Evolutionary conservation across 2,329 filamentous ascomycete genomes (phyloP), one percentile per base, ranked within the genome.

Genomic region (Aschersonia sp.): DNA sequence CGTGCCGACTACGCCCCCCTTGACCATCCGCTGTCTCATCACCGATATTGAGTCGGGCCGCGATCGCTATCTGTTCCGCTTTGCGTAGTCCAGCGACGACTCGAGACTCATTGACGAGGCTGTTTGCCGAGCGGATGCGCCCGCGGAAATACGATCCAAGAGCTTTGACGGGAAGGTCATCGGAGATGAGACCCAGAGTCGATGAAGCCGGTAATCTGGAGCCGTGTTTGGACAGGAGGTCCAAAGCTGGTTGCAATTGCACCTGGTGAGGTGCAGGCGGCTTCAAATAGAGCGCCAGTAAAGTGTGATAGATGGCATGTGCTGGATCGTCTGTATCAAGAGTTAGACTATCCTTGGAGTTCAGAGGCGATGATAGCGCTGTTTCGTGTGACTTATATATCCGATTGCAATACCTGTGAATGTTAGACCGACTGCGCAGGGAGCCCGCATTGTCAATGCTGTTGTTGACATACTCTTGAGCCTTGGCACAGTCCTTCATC

Each of bases 61-160:
- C 86, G 5, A 84, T 80, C 40, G 80, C 78, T n/a, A 91, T 80
- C 30, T 87, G 80, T 59, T 89, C 81, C 35, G 87, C 84, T 58
- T 84, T 86, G 43, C 87, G 75, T 54, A 98, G 67, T 1, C 81
- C 81, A 2, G 84, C 78, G 2, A 89, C 78, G 31, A 98, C 81
- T 31, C 85, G 79, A 32, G 83, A 80, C 63, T 92, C 83, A 56
- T 89, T 91, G 51, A 92, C 75, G 1, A 85, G 74, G 30, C 82
- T 85, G 57, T 89, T 96, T 47, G 88, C 88, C 9, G 83, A 81
- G 28, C 92, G 82, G 57, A 97, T 95, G 29, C 91, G 82, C 9
- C 89, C 89, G 40, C 82, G 80, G 72, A 98, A 97, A 66, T 98
- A 98, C 10, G 84, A 84, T 58, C 89, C 85, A 0, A 98, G 77